Evolutionary conservation across 805 yeast species (phyloP).

Genomic region (Yueomyces sp.): DNA sequence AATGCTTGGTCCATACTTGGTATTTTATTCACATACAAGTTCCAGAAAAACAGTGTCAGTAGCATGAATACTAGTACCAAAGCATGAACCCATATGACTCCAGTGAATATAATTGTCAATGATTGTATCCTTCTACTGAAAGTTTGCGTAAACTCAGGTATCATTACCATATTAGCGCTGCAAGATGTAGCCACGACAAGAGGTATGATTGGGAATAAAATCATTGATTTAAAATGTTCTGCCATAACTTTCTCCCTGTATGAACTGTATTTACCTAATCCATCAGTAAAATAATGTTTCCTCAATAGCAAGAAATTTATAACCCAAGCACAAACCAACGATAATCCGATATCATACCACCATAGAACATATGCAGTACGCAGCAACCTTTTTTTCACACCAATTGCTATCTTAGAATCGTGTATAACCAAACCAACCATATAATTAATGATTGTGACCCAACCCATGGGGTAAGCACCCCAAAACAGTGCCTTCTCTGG

Average conservation of each 20-base stretch:
- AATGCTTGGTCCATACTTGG: constrained; percentile 45
- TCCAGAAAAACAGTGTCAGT: constrained; percentile 45
- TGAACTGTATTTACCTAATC: constrained; percentile 1
- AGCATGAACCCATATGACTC: constrained; percentile 59
- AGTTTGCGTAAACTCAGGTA: constrained; percentile 30
- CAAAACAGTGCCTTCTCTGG: constrained; percentile 44
- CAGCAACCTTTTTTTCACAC: constrained; percentile 29
- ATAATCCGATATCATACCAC: constrained; percentile 52
- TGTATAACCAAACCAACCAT: constrained; percentile 32
- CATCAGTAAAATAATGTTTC: constrained; percentile 18
- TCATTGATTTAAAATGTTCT: constrained; percentile 37
- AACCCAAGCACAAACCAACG: constrained; percentile 49
- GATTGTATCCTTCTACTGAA: constrained; percentile 28
- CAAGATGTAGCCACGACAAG: constrained; percentile 61
- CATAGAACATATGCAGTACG: constrained; percentile 45
- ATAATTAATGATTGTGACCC: constrained; percentile 49
- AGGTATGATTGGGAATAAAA: constrained; percentile 68
- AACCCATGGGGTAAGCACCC: constrained; percentile 78
- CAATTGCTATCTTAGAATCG: constrained; percentile 1
- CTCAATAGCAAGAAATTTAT: constrained; percentile 39
- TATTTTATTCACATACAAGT: constrained; percentile 41
- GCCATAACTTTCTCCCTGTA: constrained; percentile 15
- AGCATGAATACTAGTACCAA: constrained; percentile 43
- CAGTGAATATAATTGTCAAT: constrained; percentile 39
- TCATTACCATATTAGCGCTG: constrained; percentile 40